These are phyloP conservation scores for Tetrahymena malaccensis DNA, from an alignment of 73 alveolate genomes.

Conservation along the genomic window DNA sequence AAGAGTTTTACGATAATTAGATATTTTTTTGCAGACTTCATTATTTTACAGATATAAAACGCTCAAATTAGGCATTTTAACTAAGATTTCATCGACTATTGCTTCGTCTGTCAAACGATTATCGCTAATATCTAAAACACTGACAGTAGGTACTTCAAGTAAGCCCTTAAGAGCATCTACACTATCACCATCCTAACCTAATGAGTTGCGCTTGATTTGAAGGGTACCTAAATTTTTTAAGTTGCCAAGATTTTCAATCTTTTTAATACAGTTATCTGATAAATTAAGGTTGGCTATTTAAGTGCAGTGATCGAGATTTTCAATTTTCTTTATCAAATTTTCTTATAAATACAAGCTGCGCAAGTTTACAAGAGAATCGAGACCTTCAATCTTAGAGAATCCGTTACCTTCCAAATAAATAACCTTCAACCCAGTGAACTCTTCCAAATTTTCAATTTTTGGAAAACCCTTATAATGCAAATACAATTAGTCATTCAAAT, in stretches of 20 bases:
- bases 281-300: slow-evolving; percentile 72
- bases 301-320: slow-evolving; percentile 60
- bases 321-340: slow-evolving; percentile 80
- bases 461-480: slow-evolving; percentile 89
- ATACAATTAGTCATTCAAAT: slow-evolving; percentile 92
- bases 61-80: slow-evolving; percentile 80
- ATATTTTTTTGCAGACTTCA: slow-evolving; percentile 79
- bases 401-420: slow-evolving; percentile 92
- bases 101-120: slow-evolving; percentile 79
- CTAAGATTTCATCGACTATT: slow-evolving; percentile 65
- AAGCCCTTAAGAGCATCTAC: slow-evolving; percentile 63
- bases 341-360: slow-evolving; percentile 77
- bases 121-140: slow-evolving; percentile 90
- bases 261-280: slow-evolving; percentile 79
- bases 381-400: slow-evolving; percentile 67
- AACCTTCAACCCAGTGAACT: slow-evolving; percentile 80
- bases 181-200: slow-evolving; percentile 73
- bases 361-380: slow-evolving; percentile 65
- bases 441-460: slow-evolving; percentile 88
- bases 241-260: slow-evolving; percentile 60
- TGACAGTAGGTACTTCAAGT: slow-evolving; percentile 63
- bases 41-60: slow-evolving; percentile 90
- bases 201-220: slow-evolving; percentile 77
- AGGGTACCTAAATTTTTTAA: slow-evolving; percentile 54
- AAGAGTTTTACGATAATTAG: slow-evolving; percentile 83